phyloP scores from a whole-genome alignment of 495 filamentous ascomycete species.

The Antarctomyces pellizariae region DNA sequence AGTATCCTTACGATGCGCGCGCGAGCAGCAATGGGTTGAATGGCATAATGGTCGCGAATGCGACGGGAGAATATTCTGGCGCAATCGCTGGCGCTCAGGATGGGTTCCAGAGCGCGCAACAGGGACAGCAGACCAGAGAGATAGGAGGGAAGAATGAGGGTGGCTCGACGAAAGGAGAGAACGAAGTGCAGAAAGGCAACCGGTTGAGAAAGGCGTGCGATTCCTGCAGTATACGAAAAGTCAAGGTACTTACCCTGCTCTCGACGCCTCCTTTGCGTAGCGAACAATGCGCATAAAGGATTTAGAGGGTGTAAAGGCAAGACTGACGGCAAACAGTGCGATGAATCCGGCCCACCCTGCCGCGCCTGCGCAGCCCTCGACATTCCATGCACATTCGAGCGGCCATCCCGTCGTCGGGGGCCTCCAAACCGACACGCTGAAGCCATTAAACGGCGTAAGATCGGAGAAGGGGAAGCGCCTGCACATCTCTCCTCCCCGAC shows the following conservation, averaged over 20 bases:
- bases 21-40: too few species aligned
- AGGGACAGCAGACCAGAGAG: too few species aligned
- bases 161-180: constrained; percentile 2
- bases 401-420: constrained; percentile 57
- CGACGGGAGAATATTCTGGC: too few species aligned
- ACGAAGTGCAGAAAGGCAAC: constrained; percentile 15
- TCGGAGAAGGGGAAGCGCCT: too few species aligned
- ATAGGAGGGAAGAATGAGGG: too few species aligned
- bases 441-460: constrained; percentile 51
- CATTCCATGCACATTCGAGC: constrained; percentile 63
- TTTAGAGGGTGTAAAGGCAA: constrained; percentile 1
- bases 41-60: too few species aligned
- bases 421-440: constrained; percentile 75
- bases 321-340: constrained; percentile 31
- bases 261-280: background rate
- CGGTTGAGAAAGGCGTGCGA: constrained; percentile 63
- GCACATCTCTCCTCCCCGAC: constrained; percentile 18
- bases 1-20: too few species aligned
- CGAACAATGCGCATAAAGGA: background rate
- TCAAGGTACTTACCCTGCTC: constrained; percentile 38
- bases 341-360: constrained; percentile 59
- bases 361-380: constrained; percentile 53
- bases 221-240: constrained; percentile 64
- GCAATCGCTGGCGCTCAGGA: too few species aligned
- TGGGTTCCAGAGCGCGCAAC: too few species aligned